Base-by-base conservation (phyloP, 1,284 basidiomycete genomes). In the Marasmius fiardii region DNA sequence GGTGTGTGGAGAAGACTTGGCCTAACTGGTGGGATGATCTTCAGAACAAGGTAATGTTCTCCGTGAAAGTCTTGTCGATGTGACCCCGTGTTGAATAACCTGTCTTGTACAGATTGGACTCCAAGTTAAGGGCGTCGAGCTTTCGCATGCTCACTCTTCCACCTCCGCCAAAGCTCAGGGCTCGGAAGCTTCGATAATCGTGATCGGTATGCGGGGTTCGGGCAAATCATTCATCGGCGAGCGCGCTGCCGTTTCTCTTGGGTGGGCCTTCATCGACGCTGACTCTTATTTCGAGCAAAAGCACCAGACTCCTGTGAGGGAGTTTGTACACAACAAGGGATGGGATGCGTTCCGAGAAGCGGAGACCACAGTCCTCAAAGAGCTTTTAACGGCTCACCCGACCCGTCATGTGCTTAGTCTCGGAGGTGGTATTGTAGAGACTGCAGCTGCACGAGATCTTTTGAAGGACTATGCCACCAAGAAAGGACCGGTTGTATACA, bases 11-110 rank as follows among this genome's bases (percentile, higher is more conserved):
- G 73, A 99, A 99, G 82, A 99, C 97, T 0, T 99, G 96, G 96
- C 96, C 97, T 2, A 95, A 95, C 68, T 99, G 95, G 92, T 99
- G 96, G 95, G 97, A 99, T 67, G 97, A 98, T 71, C 79, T 99
- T 21, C 85, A 93, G 68, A 93, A 92, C 75, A 95, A 95, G 82
- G 92, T 91, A 49, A n/a, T 18, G 23, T 49, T 41, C 45, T 37
- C 34, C 39, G 51, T 55, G 3, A 18, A 34, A 5, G 4, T 37
- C 21, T n/a, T n/a, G n/a, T n/a, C n/a, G n/a, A n/a, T n/a, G n/a
- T n/a, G n/a, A 5, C 12, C 23, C 11, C 60, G 24, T 34, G 23
- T 39, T 14, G 28, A 39, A 56, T 63, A 18, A 63, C 35, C 37
- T 51, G 35, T 59, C 51, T 39, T 47, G 41, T 54, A 1, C 64